Conservation (phyloP, 2,329 filamentous ascomycete species). For the Arachnomyces sp. region DNA sequence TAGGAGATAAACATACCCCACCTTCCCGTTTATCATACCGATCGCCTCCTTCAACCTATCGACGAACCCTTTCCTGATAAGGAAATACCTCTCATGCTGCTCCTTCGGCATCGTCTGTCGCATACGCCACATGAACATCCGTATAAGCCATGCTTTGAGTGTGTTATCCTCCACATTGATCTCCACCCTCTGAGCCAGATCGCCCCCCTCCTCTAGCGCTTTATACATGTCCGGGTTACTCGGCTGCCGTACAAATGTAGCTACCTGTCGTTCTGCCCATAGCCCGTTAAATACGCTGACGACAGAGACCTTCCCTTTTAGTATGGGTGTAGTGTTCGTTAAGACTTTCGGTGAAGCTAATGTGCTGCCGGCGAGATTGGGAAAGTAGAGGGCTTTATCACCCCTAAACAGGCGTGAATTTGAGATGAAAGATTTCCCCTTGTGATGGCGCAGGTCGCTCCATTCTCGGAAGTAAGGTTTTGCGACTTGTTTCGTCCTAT, state of each 20-base stretch:
- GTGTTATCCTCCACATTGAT: conserved; percentile 82
- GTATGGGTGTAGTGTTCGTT: conserved; percentile 64
- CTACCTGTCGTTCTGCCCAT: conserved; percentile 78
- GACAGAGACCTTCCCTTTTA: conserved; percentile 66
- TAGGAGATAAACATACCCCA: conserved; percentile 87
- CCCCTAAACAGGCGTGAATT: conserved; percentile 76
- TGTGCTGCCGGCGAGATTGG: conserved; percentile 77
- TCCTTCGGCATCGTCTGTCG: conserved; percentile 39
- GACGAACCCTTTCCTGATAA: conserved; percentile 49
- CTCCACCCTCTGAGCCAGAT: conserved; percentile 64
- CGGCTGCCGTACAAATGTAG: conserved; percentile 58
- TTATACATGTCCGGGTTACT: conserved; percentile 63
- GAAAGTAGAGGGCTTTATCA: conserved; percentile 82
- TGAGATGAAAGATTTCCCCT: conserved; percentile 86
- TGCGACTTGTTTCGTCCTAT: conserved; percentile 63
- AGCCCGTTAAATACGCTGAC: conserved; percentile 72
- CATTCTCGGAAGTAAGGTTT: conserved; percentile 96
- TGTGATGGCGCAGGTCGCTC: conserved; percentile 69
- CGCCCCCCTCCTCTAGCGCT: conserved; percentile 46
- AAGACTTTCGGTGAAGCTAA: conserved; percentile 50
- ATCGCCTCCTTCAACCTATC: conserved; percentile 51
- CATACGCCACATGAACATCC: conserved; percentile 45
- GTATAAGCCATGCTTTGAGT: conserved; percentile 52
- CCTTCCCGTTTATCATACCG: conserved; percentile 74
- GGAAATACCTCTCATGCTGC: conserved; percentile 51